A percentile compares a stretch with the other conserved stretches of the same genome.
Conservation (phyloP, 2,329 filamentous ascomycete species). For the Pseudopyrenochaeta lycopersici region DNA sequence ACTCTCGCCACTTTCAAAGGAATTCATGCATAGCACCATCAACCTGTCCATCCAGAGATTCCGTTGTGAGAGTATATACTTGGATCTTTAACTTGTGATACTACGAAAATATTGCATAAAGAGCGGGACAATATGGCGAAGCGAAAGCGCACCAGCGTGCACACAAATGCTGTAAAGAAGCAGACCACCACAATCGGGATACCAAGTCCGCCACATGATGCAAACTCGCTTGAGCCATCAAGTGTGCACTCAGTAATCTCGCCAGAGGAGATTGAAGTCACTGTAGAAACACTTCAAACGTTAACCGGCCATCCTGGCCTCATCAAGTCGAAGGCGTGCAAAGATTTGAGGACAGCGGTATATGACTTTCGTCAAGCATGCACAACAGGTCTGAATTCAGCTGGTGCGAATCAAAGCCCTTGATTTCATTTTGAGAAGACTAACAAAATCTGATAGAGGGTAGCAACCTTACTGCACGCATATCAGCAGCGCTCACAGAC, state of each 20-base stretch:
- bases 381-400: slow-evolving; percentile 70
- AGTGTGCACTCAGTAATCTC: slow-evolving; percentile 65
- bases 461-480: slow-evolving; percentile 71
- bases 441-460: slow-evolving; percentile 52
- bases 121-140: slow-evolving; percentile 32
- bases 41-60: neutral
- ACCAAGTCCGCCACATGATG: slow-evolving; percentile 39
- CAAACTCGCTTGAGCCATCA: slow-evolving; percentile 53
- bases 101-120: neutral
- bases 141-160: slow-evolving; percentile 36
- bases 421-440: neutral
- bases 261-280: slow-evolving; percentile 72
- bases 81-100: neutral
- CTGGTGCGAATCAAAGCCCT: slow-evolving; percentile 47
- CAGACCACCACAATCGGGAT: slow-evolving; percentile 23
- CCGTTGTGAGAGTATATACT: no score
- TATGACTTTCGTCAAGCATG: slow-evolving; percentile 75
- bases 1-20: slow-evolving; percentile 7
- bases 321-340: slow-evolving; percentile 75
- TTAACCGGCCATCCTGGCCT: slow-evolving; percentile 67
- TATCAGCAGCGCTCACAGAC: slow-evolving; percentile 72
- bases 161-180: slow-evolving; percentile 32
- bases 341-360: slow-evolving; percentile 71
- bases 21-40: neutral
- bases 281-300: slow-evolving; percentile 69